These are phyloP conservation scores for Mortierella sp. DNA, from an alignment of 371 early-diverging fungal genomes.

Conservation along the genomic window DNA sequence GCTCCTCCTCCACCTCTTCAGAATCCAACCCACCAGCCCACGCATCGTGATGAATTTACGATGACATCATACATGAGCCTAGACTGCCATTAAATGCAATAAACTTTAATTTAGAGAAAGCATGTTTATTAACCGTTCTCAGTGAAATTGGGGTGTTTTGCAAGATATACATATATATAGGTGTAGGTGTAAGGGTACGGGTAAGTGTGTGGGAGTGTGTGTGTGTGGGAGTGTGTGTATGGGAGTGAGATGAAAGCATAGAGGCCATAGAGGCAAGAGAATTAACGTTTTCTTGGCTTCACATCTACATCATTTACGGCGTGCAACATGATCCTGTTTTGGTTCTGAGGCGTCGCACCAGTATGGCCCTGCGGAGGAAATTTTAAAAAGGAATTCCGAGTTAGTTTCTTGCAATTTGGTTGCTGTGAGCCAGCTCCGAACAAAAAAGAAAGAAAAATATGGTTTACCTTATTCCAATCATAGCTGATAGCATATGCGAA, in stretches of 20 bases:
- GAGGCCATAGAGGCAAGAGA: neutral
- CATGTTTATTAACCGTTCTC: neutral
- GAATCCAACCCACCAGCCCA: constrained; percentile 5
- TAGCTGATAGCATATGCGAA: constrained; percentile 96
- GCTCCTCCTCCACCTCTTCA: neutral
- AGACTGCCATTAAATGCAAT: neutral
- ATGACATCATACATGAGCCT: too few species aligned
- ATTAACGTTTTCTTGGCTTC: constrained; percentile 63
- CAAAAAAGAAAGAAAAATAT: neutral
- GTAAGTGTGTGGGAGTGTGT: too few species aligned
- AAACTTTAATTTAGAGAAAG: neutral
- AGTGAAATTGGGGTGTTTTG: too few species aligned
- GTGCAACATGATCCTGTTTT: constrained; percentile 74
- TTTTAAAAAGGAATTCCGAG: neutral
- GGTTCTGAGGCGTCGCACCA: constrained; percentile 48
- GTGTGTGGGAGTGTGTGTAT: neutral
- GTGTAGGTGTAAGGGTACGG: too few species aligned
- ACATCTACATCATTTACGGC: constrained; percentile 72
- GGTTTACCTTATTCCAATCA: constrained; percentile 96
- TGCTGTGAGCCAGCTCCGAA: too few species aligned
- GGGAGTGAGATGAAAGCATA: neutral
- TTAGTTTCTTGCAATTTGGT: neutral
- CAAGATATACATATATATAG: too few species aligned
- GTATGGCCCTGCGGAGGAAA: constrained; percentile 65
- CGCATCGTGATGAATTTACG: neutral